Conservation (phyloP, 139 green algal species). For the Eudorina sp. region DNA sequence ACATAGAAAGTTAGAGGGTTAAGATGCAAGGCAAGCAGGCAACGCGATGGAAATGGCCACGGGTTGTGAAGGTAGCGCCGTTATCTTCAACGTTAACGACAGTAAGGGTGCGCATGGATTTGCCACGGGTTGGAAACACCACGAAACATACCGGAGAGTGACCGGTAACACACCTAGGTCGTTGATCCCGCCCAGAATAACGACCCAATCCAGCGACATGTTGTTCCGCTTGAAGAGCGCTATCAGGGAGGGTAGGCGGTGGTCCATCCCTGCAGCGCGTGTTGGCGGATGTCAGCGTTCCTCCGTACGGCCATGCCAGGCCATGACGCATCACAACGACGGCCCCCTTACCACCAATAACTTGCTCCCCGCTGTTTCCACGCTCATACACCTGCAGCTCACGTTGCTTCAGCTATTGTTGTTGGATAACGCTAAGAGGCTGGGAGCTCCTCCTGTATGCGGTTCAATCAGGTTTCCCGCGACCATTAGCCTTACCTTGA, state of each 20-base stretch:
- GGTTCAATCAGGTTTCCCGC: too few relatives aligned
- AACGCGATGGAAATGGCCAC: too few relatives aligned
- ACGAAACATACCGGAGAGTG: background rate
- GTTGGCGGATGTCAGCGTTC: too few relatives aligned
- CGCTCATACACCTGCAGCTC: constrained; percentile 22
- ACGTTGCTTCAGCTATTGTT: background rate
- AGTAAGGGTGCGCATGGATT: background rate
- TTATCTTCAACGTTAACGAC: too few relatives aligned
- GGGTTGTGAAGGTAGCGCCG: too few relatives aligned
- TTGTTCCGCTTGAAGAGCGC: background rate
- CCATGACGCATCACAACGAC: too few relatives aligned
- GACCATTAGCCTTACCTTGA: constrained; percentile 6
- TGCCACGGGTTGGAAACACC: background rate
- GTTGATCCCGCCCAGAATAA: constrained; percentile 38
- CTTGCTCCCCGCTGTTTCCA: background rate
- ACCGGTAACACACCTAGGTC: background rate
- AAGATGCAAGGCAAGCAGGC: too few relatives aligned
- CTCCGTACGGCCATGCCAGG: too few relatives aligned
- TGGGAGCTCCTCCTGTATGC: background rate
- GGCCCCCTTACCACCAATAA: background rate
- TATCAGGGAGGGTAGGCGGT: background rate
- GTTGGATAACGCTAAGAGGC: background rate
- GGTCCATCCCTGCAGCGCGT: background rate
- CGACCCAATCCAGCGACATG: background rate
- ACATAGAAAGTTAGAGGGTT: background rate